Base-by-base conservation (phyloP, 352 stramenopile species). In the Thalassiosira sp. region DNA sequence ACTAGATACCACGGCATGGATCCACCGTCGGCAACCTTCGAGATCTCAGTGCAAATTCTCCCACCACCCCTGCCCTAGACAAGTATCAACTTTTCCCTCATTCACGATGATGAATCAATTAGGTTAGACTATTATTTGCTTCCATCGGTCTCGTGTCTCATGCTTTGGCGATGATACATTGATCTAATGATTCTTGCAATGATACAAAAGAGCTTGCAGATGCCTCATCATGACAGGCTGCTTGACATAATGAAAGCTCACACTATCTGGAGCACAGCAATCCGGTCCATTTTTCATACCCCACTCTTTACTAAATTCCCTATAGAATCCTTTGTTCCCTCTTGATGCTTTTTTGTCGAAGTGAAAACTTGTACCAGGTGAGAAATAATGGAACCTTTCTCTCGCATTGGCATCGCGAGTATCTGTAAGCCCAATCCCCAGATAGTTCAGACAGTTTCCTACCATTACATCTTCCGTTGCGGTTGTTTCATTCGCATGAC, bases 161-260 rank as follows among this genome's bases (percentile, higher is more conserved):
- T n/a, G n/a, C n/a, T n/a, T n/a, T n/a, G n/a, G n/a, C n/a, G n/a
- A n/a, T n/a, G n/a, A n/a, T n/a, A n/a, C n/a, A n/a, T n/a, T n/a
- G n/a, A n/a, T n/a, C n/a, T n/a, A n/a, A n/a, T n/a, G n/a, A n/a
- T n/a, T n/a, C n/a, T n/a, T n/a, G n/a, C 82, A 89, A 46, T 31
- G 61, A 76, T 88, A 74, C 5, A 90, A 57, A 1, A 88, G 49
- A 45, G 73, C 65, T 56, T 84, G 72, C 48, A 90, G 56, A 77
- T 90, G 84, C 24, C 84, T 59, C 3, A 90, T 81, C 84, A 88
- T 86, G 68, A 73, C 76, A 37, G 81, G 63, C 43, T 86, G 81
- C 58, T 93, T 91, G 13, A 90, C 72, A 69, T 95, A 95, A 74
- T 95, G 90, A 77, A 93, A 95, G 33, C 84, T 91, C 1, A 94